These are phyloP conservation scores for Gossypium gossypioides DNA, from an alignment of 441 rosid genomes.

Conservation along the genomic window DNA sequence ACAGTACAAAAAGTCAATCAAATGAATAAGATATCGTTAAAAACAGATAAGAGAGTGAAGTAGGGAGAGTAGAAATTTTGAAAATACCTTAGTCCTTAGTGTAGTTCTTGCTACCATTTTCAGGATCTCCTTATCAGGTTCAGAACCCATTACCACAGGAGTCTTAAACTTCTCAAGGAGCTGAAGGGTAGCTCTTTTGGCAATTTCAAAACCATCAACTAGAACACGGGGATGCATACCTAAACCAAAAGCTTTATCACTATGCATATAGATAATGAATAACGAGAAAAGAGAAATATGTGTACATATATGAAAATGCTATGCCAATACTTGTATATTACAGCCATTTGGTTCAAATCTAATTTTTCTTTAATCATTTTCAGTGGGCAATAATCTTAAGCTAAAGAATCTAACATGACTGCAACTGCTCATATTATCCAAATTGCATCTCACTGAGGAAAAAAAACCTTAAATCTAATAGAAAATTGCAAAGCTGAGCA, in stretches of 20 bases:
- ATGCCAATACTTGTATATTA: neutral
- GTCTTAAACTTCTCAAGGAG: conserved; percentile 90
- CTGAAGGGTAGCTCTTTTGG: conserved; percentile 60
- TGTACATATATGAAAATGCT: neutral
- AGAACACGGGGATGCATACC: conserved; percentile 73
- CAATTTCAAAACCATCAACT: neutral
- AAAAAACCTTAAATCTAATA: neutral
- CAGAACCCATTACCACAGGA: conserved; percentile 81
- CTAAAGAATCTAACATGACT: neutral
- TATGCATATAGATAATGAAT: neutral
- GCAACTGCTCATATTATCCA: neutral
- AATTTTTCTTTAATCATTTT: neutral
- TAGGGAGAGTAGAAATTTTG: neutral
- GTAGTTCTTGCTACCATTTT: conserved; percentile 97
- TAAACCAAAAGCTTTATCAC: conserved; percentile 14
- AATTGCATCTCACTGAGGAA: neutral
- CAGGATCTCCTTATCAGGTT: conserved; percentile 82
- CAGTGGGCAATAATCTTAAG: neutral
- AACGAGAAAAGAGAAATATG: neutral
- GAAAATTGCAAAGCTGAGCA: neutral
- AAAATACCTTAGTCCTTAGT: conserved; percentile 64
- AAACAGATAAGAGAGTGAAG: neutral
- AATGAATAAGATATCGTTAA: neutral
- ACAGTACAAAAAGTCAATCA: conserved; percentile 7
- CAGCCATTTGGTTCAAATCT: neutral